Evolutionary conservation across 2,329 filamentous ascomycete species (phyloP).

Genomic region (Apiospora phragmitis): DNA sequence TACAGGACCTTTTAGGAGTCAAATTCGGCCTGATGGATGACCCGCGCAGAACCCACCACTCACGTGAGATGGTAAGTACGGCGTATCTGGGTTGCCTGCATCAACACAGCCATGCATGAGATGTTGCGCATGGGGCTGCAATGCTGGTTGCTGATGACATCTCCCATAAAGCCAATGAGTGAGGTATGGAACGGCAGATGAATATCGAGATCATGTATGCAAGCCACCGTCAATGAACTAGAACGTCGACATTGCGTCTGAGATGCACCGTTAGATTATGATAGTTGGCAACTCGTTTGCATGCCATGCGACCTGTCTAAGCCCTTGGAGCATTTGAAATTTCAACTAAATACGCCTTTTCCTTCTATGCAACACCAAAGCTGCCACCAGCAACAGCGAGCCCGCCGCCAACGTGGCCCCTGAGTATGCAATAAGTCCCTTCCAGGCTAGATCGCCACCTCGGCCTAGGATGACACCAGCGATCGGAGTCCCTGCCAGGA

Average conservation of each 20-base stretch:
- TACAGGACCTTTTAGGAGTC: neutral
- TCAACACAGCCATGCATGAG: neutral
- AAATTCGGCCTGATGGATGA: neutral
- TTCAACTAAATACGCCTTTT: neutral
- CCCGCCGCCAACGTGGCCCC: constrained; percentile 31
- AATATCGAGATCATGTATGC: too few species aligned
- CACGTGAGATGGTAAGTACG: neutral
- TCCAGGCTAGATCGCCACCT: constrained; percentile 30
- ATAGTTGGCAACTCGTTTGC: neutral
- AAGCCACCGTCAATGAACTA: neutral
- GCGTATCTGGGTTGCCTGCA: neutral
- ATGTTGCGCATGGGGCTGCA: neutral
- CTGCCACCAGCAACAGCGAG: constrained; percentile 20
- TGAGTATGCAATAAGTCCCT: constrained; percentile 33
- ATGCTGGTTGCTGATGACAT: neutral
- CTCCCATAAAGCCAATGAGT: neutral
- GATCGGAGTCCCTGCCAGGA: constrained; percentile 52
- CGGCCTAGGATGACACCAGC: constrained; percentile 47
- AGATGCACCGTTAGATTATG: neutral
- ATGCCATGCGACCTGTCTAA: neutral
- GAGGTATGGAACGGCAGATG: neutral
- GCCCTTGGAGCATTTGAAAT: neutral
- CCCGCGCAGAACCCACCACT: neutral
- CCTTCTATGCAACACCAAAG: constrained; percentile 22
- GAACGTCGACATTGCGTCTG: too few species aligned